Evolutionary conservation across 495 filamentous ascomycete species (phyloP), one percentile per base, ranked within the genome.

Genomic region (Penicillium turbatum): DNA sequence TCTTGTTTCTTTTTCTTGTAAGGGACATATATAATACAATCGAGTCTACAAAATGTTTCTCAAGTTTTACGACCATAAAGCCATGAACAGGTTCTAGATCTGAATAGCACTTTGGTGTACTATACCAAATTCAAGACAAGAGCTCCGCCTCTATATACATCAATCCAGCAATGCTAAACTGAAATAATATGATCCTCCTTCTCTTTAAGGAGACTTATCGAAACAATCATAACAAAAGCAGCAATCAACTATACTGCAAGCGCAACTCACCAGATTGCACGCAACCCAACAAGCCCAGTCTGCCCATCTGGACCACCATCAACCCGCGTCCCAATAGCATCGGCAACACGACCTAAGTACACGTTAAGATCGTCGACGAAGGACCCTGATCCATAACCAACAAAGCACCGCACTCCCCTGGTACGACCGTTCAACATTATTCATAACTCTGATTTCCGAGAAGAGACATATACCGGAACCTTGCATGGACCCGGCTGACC

Each of bases 201-300:
- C 13, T 73, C 72, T 60, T 74, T 79, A 0, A 72, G 72, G 47
- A 79, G 77, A 39, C 76, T 55, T 13, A 79, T 72, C 59, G 67
- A 65, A 11, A 68, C 53, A 3, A 66, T 65, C 3, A 69, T 76
- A 48, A 79, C 63, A 3, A 72, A 49, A 1, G 69, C 73, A 2
- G 68, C 73, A 44, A 61, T 36, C 31, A 76, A 24, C n/a, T 72
- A 58, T 3, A 62, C 60, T 6, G 49, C 72, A 17, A 79, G 54
- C 0, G 65, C 72, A 61, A 79, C 75, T 73, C 74, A 79, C 74
- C 75, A 79, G 35, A 73, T 72, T 1, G 73, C 71, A 17, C 59
- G 65, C 9, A 78, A 48, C 11, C 73, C 71, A 24, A 71, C 39
- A 10, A 78, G 57, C 7, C 67, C 72, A 38, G 75, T 59, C 51